phyloP scores from a whole-genome alignment of 164 flowering plant species.

The Sedum album region DNA sequence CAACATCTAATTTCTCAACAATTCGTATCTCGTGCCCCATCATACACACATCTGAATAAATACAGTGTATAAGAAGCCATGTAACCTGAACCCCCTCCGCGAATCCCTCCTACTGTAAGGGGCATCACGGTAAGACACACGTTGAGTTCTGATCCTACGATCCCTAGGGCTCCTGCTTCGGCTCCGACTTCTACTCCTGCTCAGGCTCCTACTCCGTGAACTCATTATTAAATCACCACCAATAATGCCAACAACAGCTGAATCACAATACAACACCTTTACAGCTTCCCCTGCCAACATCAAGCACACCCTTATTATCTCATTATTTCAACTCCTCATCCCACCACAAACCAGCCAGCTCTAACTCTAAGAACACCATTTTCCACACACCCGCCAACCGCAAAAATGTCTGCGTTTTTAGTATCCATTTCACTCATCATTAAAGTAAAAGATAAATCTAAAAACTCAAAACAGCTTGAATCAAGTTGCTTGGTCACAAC shows the following conservation, averaged over 20 bases:
- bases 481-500: too few relatives aligned
- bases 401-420: neutral
- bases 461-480: neutral
- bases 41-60: neutral
- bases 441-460: neutral
- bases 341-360: neutral
- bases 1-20: neutral
- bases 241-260: slow-evolving; percentile 18
- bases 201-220: slow-evolving; percentile 23
- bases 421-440: neutral
- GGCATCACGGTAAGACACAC: slow-evolving; percentile 35
- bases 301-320: slow-evolving; percentile 18
- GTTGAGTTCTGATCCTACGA: slow-evolving; percentile 39
- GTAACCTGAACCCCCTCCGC: slow-evolving; percentile 45
- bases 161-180: slow-evolving; percentile 40
- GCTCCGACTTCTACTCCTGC: slow-evolving; percentile 31
- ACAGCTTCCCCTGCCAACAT: slow-evolving; percentile 26
- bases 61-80: slow-evolving; percentile 16
- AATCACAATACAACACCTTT: slow-evolving; percentile 16
- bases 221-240: slow-evolving; percentile 31
- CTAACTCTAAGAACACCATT: neutral
- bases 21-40: too few relatives aligned
- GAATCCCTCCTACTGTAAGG: slow-evolving; percentile 39
- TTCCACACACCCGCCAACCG: neutral
- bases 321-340: slow-evolving; percentile 5